Conservation (phyloP, 2,329 filamentous ascomycete species). For the Decorospora gaudefroyi region DNA sequence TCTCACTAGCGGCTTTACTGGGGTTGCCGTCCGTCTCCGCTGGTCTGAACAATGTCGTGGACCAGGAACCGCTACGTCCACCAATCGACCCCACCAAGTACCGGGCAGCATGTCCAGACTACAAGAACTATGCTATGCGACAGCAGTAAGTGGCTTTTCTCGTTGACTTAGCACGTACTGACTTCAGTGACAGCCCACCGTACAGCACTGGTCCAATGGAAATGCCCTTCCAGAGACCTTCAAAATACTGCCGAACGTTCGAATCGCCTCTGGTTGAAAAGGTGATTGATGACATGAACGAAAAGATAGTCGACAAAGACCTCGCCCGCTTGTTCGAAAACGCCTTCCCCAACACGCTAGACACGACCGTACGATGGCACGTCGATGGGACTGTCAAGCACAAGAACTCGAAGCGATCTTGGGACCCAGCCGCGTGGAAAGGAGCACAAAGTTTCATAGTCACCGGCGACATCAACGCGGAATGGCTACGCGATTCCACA, state of each 20-base stretch:
- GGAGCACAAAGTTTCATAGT: slow-evolving; percentile 92
- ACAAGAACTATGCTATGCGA: slow-evolving; percentile 62
- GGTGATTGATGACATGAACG: slow-evolving; percentile 81
- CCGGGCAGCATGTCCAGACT: slow-evolving; percentile 66
- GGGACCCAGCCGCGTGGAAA: slow-evolving; percentile 66
- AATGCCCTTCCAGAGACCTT: slow-evolving; percentile 85
- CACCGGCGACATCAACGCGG: slow-evolving; percentile 88
- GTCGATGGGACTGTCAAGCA: slow-evolving; percentile 61
- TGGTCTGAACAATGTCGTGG: slow-evolving; percentile 16
- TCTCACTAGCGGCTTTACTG: slow-evolving; percentile 21
- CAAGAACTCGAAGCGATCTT: slow-evolving; percentile 45
- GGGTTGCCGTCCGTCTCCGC: slow-evolving; percentile 10
- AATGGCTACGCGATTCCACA: slow-evolving; percentile 90
- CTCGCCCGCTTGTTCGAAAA: slow-evolving; percentile 94
- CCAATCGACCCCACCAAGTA: slow-evolving; percentile 44
- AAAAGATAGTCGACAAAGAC: slow-evolving; percentile 80
- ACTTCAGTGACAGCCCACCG: slow-evolving; percentile 63
- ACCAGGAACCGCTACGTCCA: slow-evolving; percentile 38
- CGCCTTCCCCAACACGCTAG: slow-evolving; percentile 87
- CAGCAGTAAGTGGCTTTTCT: slow-evolving; percentile 60
- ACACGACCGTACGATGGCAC: slow-evolving; percentile 89
- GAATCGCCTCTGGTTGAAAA: slow-evolving; percentile 82
- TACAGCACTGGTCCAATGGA: slow-evolving; percentile 77
- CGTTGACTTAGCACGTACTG: background rate
- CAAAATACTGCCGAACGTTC: slow-evolving; percentile 83